phyloP scores from a whole-genome alignment of 2,329 filamentous ascomycete genomes.

The Verticillium klebahnii region DNA sequence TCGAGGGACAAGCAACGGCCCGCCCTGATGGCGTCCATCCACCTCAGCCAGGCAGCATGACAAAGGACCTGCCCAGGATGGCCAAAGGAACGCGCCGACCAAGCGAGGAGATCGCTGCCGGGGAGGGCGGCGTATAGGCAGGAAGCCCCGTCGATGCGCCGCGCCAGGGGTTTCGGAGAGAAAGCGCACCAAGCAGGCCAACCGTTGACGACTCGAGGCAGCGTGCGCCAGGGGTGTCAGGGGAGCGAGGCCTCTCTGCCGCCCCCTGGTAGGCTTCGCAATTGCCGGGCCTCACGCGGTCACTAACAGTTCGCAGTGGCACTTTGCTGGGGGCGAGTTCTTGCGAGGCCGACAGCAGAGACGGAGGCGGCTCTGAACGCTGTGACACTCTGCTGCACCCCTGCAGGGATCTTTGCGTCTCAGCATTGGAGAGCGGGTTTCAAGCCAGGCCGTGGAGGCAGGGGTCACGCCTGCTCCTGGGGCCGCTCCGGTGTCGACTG shows the following conservation, averaged over 20 bases:
- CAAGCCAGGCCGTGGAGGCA: conserved; percentile 6
- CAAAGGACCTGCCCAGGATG: background rate
- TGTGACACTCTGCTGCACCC: conserved; percentile 8
- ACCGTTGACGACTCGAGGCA: background rate
- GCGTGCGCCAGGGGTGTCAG: background rate
- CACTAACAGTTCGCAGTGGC: background rate
- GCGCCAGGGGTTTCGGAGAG: background rate
- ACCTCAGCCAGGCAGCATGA: background rate
- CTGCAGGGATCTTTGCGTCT: conserved; percentile 11
- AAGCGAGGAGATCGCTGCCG: background rate
- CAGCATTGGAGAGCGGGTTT: conserved; percentile 14
- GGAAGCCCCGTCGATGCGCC: background rate
- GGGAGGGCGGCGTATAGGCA: background rate
- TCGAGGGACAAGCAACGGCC: background rate
- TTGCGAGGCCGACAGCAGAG: background rate
- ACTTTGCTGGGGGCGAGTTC: background rate
- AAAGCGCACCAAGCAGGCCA: background rate
- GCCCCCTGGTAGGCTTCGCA: background rate
- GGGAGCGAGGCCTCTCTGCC: background rate
- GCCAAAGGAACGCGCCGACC: background rate
- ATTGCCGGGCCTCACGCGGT: background rate
- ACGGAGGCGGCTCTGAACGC: background rate
- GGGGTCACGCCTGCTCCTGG: background rate
- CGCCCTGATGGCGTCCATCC: background rate
- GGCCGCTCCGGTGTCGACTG: background rate